phyloP scores from a whole-genome alignment of 192 early-diverging fungal genomes.

The Coemansia pectinata region DNA sequence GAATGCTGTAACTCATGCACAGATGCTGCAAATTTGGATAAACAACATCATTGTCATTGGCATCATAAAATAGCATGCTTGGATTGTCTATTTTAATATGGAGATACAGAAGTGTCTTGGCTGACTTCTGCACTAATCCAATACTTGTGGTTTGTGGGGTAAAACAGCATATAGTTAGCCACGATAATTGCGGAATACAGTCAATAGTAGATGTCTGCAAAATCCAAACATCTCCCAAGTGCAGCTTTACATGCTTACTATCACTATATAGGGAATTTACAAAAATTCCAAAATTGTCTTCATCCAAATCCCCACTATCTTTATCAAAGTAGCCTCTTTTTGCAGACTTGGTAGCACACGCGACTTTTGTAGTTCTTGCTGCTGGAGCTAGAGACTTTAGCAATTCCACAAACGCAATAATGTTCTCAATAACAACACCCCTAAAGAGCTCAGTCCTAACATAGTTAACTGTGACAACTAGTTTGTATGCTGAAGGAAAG shows the following conservation, averaged over 20 bases:
- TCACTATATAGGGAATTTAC: not conserved
- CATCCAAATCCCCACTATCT: not conserved
- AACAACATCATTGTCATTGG: not conserved
- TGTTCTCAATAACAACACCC: too few relatives aligned
- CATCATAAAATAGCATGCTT: not conserved
- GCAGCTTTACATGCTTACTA: too few relatives aligned
- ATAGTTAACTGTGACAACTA: not conserved
- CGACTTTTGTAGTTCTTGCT: not conserved
- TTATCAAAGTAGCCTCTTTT: not conserved
- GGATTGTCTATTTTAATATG: not conserved
- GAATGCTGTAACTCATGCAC: not conserved
- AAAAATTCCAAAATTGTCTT: not conserved
- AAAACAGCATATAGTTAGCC: too few relatives aligned
- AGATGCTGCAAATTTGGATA: conserved; percentile 2
- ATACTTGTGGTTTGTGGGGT: too few relatives aligned
- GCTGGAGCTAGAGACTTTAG: not conserved
- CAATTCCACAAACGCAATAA: not conserved
- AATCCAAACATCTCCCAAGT: not conserved
- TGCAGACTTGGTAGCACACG: not conserved
- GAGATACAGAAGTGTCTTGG: not conserved
- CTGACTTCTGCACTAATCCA: not conserved
- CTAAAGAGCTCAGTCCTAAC: not conserved
- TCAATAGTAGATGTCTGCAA: not conserved
- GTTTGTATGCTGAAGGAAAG: not conserved
- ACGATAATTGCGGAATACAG: not conserved